phyloP scores from a whole-genome alignment of 1,284 basidiomycete genomes.

The Hemileccinum hortonii region DNA sequence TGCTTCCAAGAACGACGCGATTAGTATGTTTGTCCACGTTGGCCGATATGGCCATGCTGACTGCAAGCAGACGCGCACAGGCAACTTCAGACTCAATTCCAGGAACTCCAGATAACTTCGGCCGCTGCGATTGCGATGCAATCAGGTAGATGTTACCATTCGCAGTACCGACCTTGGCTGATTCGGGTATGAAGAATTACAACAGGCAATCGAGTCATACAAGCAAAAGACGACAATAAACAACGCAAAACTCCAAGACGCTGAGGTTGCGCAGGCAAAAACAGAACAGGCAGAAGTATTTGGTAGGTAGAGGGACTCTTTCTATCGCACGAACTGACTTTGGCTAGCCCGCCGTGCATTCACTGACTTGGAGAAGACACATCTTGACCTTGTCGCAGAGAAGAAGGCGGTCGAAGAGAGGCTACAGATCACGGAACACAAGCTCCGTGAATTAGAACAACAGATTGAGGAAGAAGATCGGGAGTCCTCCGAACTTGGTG shows the following conservation, averaged over 20 bases:
- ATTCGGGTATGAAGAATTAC: conserved; percentile 47
- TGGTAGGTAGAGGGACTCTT: conserved; percentile 40
- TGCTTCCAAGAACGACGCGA: conserved; percentile 55
- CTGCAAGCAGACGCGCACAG: conserved; percentile 51
- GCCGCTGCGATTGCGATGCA: conserved; percentile 60
- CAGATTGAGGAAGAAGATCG: conserved; percentile 68
- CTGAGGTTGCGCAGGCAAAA: conserved; percentile 68
- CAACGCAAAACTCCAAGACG: conserved; percentile 63
- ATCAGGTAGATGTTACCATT: conserved; percentile 43
- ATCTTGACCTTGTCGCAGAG: conserved; percentile 52
- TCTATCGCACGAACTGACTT: conserved; percentile 9
- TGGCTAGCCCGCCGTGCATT: conserved; percentile 53
- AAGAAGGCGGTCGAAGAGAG: conserved; percentile 54
- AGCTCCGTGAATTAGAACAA: conserved; percentile 60
- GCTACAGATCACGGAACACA: conserved; percentile 52
- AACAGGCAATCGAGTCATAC: conserved; percentile 62
- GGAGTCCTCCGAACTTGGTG: conserved; percentile 64
- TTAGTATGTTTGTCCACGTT: conserved; percentile 40
- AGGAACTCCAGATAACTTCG: conserved; percentile 65
- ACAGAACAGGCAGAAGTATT: conserved; percentile 63
- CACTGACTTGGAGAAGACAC: conserved; percentile 61
- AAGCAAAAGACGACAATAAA: conserved; percentile 63
- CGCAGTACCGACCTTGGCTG: not conserved
- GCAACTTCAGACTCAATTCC: conserved; percentile 58
- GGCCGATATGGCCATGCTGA: not conserved